These are phyloP conservation scores for Toxoplasma gondii DNA, from an alignment of 169 alveolate species.

Conservation along the genomic window DNA sequence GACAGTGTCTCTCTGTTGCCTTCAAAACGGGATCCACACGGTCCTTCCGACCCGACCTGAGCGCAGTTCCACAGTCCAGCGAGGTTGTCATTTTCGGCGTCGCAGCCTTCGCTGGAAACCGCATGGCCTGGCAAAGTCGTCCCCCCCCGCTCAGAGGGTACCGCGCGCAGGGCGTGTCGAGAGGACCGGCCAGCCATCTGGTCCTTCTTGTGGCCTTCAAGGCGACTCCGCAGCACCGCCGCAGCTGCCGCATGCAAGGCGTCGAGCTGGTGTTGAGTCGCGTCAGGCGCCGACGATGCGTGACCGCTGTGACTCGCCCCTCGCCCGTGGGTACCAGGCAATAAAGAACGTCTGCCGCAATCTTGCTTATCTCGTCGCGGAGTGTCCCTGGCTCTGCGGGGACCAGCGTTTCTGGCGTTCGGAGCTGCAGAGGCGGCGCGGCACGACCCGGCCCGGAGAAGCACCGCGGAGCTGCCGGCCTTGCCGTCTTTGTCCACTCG, in stretches of 20 bases:
- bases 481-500: background rate
- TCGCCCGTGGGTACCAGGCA: background rate
- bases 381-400: background rate
- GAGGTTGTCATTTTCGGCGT: too few relatives aligned
- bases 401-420: background rate
- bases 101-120: too few relatives aligned
- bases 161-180: background rate
- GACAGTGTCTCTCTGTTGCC: too few relatives aligned
- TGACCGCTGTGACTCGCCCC: background rate
- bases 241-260: slow-evolving; percentile 1
- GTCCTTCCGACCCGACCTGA: too few relatives aligned
- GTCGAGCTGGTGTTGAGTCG: background rate
- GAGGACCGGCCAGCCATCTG: background rate
- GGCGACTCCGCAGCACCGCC: background rate
- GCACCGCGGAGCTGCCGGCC: background rate
- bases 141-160: background rate
- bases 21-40: too few relatives aligned
- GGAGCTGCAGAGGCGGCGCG: background rate
- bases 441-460: background rate
- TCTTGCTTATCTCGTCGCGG: background rate
- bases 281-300: background rate
- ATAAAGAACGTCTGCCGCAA: background rate
- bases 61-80: too few relatives aligned
- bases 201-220: background rate
- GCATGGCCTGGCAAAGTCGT: background rate